Evolutionary conservation across 192 early-diverging fungal genomes (phyloP).

Genomic region (Gamsiella multidivaricata): DNA sequence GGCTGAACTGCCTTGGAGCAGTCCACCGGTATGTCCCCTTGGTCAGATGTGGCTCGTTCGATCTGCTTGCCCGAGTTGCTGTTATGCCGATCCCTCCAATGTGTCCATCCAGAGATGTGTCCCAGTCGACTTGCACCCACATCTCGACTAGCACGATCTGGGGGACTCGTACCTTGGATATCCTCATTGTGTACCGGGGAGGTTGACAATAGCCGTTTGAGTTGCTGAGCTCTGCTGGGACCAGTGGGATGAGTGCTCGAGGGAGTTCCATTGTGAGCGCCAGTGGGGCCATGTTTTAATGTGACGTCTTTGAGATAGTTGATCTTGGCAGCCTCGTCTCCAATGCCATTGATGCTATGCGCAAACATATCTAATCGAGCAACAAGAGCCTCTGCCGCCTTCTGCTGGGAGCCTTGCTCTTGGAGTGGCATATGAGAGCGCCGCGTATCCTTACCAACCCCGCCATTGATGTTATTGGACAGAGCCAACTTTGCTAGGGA

Average conservation of each 20-base stretch:
- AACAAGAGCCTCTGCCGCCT: conserved; percentile 7
- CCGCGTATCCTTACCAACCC: background rate
- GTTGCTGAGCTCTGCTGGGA: conserved; percentile 16
- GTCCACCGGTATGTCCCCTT: conserved; percentile 15
- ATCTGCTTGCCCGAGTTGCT: conserved; percentile 25
- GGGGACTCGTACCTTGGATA: conserved; percentile 4
- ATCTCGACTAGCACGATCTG: conserved; percentile 12
- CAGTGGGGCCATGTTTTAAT: background rate
- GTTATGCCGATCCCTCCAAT: conserved; percentile 40
- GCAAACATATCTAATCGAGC: conserved; percentile 34
- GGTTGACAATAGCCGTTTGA: conserved; percentile 26
- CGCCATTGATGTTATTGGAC: conserved; percentile 4
- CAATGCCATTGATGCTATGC: conserved; percentile 33
- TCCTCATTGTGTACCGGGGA: conserved; percentile 23
- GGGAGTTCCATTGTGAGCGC: background rate
- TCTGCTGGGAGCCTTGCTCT: background rate
- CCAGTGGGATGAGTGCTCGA: background rate
- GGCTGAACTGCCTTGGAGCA: background rate
- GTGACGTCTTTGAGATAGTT: conserved; percentile 19
- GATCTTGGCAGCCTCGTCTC: conserved; percentile 8
- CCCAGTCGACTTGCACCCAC: conserved; percentile 8
- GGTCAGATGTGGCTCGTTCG: conserved; percentile 5
- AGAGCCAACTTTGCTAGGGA: conserved; percentile 5
- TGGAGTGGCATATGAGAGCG: conserved; percentile 9
- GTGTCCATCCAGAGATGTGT: conserved; percentile 22